Conservation (phyloP, 1,139 yeast species). For the Lodderomyces margitis region DNA sequence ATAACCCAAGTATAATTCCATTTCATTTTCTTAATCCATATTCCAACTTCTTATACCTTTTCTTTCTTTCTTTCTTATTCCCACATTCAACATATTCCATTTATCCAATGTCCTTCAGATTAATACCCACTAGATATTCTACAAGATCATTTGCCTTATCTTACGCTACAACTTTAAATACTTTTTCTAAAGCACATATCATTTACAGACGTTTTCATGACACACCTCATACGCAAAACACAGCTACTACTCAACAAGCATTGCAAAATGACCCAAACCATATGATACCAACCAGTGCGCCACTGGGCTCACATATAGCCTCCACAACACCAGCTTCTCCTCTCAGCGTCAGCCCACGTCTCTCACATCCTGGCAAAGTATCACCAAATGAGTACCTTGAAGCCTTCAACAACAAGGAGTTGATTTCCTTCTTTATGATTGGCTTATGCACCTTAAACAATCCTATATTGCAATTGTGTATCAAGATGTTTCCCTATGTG, state of each 20-base stretch:
- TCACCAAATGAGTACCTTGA: slow-evolving; percentile 29
- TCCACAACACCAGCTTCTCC: slow-evolving; percentile 1
- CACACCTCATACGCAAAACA: slow-evolving; percentile 18
- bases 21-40: neutral
- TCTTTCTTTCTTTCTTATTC: neutral
- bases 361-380: neutral
- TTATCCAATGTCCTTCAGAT: slow-evolving; percentile 4
- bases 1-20: neutral
- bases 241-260: slow-evolving; percentile 12
- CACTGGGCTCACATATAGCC: neutral
- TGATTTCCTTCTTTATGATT: slow-evolving; percentile 62
- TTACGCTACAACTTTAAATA: slow-evolving; percentile 1
- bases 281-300: slow-evolving; percentile 1
- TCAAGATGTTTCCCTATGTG: slow-evolving; percentile 67
- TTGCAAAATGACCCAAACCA: slow-evolving; percentile 5
- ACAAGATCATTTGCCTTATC: neutral
- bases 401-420: slow-evolving; percentile 38
- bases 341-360: neutral
- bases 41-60: neutral
- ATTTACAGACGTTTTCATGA: slow-evolving; percentile 18
- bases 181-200: neutral
- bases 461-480: slow-evolving; percentile 57
- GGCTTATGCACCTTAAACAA: slow-evolving; percentile 68
- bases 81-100: no score
- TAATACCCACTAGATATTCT: slow-evolving; percentile 1